These are phyloP conservation scores for Erodium texanum DNA, from an alignment of 441 rosid species.

Conservation along the genomic window DNA sequence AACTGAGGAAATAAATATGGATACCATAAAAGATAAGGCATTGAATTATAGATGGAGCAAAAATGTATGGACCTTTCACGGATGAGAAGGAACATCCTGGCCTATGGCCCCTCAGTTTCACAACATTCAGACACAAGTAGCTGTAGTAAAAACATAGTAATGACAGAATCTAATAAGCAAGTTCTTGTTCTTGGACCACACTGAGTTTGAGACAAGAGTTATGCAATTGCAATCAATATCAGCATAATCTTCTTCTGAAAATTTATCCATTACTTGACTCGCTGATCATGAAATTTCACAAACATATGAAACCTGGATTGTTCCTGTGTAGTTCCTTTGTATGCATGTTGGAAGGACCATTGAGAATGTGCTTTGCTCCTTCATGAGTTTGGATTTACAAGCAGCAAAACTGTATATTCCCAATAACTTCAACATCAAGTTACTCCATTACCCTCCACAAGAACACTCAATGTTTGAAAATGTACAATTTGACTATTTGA, in stretches of 20 bases:
- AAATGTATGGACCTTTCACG: slow-evolving; percentile 1
- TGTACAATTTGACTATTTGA: slow-evolving; percentile 1
- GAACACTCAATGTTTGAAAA: slow-evolving; percentile 10
- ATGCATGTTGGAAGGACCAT: neutral
- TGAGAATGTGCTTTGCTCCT: neutral
- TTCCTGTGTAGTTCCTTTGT: neutral
- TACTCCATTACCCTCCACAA: slow-evolving; percentile 26
- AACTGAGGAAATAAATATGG: slow-evolving; percentile 2
- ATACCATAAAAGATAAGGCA: slow-evolving; percentile 8
- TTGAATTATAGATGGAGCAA: neutral
- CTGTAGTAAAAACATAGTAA: neutral
- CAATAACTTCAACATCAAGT: slow-evolving; percentile 55
- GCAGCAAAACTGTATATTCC: slow-evolving; percentile 50
- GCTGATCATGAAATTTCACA: neutral
- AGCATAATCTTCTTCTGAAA: neutral
- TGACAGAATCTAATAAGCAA: slow-evolving; percentile 3
- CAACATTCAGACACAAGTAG: neutral
- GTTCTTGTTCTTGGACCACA: slow-evolving; percentile 6
- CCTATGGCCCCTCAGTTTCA: too few relatives aligned
- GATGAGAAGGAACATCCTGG: slow-evolving; percentile 4
- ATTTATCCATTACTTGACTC: neutral
- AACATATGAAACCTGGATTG: neutral
- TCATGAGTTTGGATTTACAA: neutral
- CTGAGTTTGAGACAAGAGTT: neutral
- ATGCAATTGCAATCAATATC: neutral